These are phyloP conservation scores for Sparassis latifolia DNA, from an alignment of 1,284 basidiomycete genomes.

Conservation along the genomic window DNA sequence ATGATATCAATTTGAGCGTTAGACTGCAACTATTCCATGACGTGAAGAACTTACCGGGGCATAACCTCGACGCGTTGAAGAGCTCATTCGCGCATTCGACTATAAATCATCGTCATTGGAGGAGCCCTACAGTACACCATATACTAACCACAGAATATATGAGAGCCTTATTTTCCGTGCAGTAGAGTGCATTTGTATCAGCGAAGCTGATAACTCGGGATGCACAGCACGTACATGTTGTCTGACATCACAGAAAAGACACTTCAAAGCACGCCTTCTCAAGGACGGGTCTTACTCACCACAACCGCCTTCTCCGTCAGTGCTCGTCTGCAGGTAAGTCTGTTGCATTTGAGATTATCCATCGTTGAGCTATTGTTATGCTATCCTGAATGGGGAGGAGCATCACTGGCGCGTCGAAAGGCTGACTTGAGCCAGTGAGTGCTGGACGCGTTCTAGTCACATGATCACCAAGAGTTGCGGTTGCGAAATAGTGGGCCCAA, in stretches of 20 bases:
- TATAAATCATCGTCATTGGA: constrained; percentile 18
- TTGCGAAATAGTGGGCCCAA: too few relatives aligned
- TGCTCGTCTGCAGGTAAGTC: constrained; percentile 58
- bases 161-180: constrained; percentile 45
- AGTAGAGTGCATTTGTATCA: constrained; percentile 3
- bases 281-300: constrained; percentile 34
- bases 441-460: too few relatives aligned
- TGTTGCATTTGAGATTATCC: constrained; percentile 64
- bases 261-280: neutral
- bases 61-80: constrained; percentile 68
- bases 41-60: constrained; percentile 47
- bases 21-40: neutral
- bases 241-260: constrained; percentile 13
- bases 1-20: neutral
- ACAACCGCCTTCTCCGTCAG: constrained; percentile 76
- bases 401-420: too few relatives aligned
- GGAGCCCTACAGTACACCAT: neutral
- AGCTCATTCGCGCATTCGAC: constrained; percentile 81
- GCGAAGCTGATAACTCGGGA: neutral
- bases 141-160: constrained; percentile 72
- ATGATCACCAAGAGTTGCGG: too few relatives aligned
- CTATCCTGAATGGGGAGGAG: too few relatives aligned
- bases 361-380: constrained; percentile 6
- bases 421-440: too few relatives aligned
- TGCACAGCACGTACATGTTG: constrained; percentile 25